phyloP scores from a whole-genome alignment of 1,284 basidiomycete genomes.

The Tilletia walkeri region DNA sequence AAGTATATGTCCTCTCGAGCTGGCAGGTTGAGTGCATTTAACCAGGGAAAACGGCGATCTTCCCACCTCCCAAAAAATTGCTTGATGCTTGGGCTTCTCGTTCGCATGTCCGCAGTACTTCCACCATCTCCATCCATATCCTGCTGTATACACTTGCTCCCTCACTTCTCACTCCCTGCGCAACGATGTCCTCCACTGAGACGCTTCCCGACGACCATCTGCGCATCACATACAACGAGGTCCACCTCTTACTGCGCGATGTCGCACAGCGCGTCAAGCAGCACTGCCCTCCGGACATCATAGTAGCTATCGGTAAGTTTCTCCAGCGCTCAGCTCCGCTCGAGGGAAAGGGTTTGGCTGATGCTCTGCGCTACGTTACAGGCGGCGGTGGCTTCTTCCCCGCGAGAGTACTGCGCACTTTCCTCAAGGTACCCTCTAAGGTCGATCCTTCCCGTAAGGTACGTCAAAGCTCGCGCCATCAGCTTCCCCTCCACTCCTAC shows the following conservation, averaged over 20 bases:
- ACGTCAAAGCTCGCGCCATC: background rate
- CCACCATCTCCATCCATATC: no score
- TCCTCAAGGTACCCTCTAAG: slow-evolving; percentile 47
- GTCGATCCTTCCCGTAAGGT: slow-evolving; percentile 30
- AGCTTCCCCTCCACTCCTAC: no score
- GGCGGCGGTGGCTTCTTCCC: slow-evolving; percentile 54
- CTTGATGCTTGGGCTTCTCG: no score
- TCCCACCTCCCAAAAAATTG: no score
- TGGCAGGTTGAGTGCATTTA: no score
- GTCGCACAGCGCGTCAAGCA: slow-evolving; percentile 44
- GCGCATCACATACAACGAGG: slow-evolving; percentile 54
- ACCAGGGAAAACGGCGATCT: no score
- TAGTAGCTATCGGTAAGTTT: slow-evolving; percentile 41
- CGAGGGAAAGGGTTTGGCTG: no score
- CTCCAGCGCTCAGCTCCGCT: background rate
- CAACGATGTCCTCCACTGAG: background rate
- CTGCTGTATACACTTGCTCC: no score
- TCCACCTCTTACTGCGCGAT: slow-evolving; percentile 49
- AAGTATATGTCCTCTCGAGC: no score
- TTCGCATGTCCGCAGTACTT: no score
- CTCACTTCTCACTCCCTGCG: background rate
- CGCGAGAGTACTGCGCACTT: slow-evolving; percentile 53
- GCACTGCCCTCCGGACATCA: slow-evolving; percentile 38
- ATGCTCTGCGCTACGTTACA: background rate
- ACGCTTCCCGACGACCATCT: slow-evolving; percentile 50